A percentile compares a stretch with the other conserved stretches of the same genome.
Conservation (phyloP, 2,329 filamentous ascomycete genomes). For the Sclerotinia borealis region DNA sequence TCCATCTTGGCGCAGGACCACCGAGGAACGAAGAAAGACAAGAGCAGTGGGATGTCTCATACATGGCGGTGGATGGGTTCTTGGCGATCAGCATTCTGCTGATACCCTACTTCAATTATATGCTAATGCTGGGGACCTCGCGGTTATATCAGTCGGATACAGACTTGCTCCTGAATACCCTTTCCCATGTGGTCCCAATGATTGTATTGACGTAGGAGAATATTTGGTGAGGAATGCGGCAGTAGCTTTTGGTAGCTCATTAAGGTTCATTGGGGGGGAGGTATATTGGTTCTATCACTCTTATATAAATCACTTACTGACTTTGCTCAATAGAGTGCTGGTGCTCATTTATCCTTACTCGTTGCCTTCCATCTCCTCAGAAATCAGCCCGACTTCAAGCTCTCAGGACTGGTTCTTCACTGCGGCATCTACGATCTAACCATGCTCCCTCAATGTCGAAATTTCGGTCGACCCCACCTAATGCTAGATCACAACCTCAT, state of each 20-base stretch:
- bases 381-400: slow-evolving; percentile 34
- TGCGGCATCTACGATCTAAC: slow-evolving; percentile 47
- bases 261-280: slow-evolving; percentile 43
- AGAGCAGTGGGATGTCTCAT: slow-evolving; percentile 48
- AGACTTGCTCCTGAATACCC: slow-evolving; percentile 54
- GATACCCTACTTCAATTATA: slow-evolving; percentile 41
- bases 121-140: slow-evolving; percentile 43
- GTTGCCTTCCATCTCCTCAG: slow-evolving; percentile 43
- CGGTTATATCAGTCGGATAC: slow-evolving; percentile 51
- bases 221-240: slow-evolving; percentile 45
- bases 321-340: slow-evolving; percentile 38
- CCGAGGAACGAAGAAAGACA: slow-evolving; percentile 44
- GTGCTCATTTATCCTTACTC: slow-evolving; percentile 43
- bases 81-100: slow-evolving; percentile 28
- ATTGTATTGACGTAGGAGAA: slow-evolving; percentile 51
- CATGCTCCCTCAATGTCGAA: slow-evolving; percentile 36
- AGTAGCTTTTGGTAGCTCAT: slow-evolving; percentile 36
- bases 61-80: slow-evolving; percentile 39
- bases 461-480: slow-evolving; percentile 15
- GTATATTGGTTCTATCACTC: slow-evolving; percentile 20
- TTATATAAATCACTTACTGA: neutral
- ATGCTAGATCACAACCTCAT: slow-evolving; percentile 44
- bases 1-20: slow-evolving; percentile 22
- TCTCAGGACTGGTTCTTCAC: slow-evolving; percentile 46
- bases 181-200: slow-evolving; percentile 48